phyloP scores from a whole-genome alignment of 768 basidiomycete species.

The Kwoniella sp. region DNA sequence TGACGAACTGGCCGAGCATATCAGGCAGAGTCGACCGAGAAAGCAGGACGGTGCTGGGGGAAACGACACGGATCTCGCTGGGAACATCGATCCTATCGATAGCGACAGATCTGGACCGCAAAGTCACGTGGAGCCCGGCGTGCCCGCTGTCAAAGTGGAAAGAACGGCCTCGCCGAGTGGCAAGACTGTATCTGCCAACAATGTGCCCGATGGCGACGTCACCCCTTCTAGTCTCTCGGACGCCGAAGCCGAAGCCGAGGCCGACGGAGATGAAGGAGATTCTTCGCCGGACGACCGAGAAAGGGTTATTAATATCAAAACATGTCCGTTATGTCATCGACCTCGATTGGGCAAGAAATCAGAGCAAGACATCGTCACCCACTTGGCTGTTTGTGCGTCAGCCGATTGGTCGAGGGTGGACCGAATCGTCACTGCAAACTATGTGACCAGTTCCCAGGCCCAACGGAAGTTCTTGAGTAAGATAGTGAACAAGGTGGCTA shows the following conservation, averaged over 20 bases:
- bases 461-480: constrained; percentile 97
- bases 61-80: constrained; percentile 20
- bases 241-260: constrained; percentile 13
- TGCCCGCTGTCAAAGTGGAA: constrained; percentile 38
- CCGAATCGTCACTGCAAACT: constrained; percentile 87
- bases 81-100: constrained; percentile 33
- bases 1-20: constrained; percentile 59
- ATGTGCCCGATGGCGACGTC: constrained; percentile 5
- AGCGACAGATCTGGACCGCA: neutral
- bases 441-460: constrained; percentile 89
- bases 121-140: constrained; percentile 10
- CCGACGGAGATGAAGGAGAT: constrained; percentile 5
- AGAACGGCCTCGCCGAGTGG: constrained; percentile 27
- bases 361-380: constrained; percentile 93
- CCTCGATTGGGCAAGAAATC: constrained; percentile 80
- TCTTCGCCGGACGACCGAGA: constrained; percentile 58
- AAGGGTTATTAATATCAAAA: constrained; percentile 91
- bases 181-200: constrained; percentile 4
- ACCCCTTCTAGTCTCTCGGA: constrained; percentile 23
- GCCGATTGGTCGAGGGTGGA: constrained; percentile 90
- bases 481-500: constrained; percentile 80
- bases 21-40: constrained; percentile 43
- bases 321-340: constrained; percentile 90
- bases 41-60: constrained; percentile 24
- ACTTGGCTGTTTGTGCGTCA: constrained; percentile 93